A percentile compares a stretch with the other conserved stretches of the same genome.
phyloP scores from a whole-genome alignment of 257 asterid genomes.

The Paraleonurus japonicus region DNA sequence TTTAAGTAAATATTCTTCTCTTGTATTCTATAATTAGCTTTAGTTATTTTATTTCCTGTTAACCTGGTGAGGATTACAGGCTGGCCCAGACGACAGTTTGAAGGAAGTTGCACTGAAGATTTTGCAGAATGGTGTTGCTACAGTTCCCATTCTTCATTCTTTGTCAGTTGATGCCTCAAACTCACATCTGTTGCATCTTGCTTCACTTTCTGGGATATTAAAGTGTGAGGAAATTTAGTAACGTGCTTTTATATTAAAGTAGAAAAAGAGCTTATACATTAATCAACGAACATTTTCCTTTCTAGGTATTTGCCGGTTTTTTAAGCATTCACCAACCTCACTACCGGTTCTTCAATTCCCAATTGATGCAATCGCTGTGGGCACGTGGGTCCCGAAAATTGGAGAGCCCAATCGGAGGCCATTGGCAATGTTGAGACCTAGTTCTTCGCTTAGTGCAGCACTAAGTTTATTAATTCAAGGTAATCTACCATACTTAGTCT shows the following conservation, averaged over 20 bases:
- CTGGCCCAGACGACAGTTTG: constrained; percentile 86
- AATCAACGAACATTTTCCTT: constrained; percentile 15
- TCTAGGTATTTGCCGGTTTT: constrained; percentile 82
- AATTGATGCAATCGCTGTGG: constrained; percentile 62
- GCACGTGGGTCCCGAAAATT: constrained; percentile 89
- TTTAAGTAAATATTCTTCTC: constrained; percentile 16
- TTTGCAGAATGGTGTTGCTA: constrained; percentile 69
- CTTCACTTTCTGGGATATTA: constrained; percentile 82
- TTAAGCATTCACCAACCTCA: constrained; percentile 71
- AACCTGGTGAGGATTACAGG: constrained; percentile 49
- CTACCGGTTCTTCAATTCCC: constrained; percentile 77
- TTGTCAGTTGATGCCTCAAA: constrained; percentile 60
- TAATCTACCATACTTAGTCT: constrained; percentile 14
- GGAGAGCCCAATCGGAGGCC: constrained; percentile 76
- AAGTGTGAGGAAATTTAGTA: constrained; percentile 51
- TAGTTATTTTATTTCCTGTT: constrained; percentile 10
- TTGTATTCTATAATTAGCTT: constrained; percentile 13
- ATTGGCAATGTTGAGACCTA: constrained; percentile 81
- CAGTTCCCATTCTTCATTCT: constrained; percentile 79
- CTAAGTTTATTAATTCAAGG: constrained; percentile 84
- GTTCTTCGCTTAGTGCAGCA: constrained; percentile 76
- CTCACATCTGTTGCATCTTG: constrained; percentile 78
- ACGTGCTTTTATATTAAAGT: not conserved
- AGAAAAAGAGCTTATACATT: not conserved
- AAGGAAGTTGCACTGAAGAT: constrained; percentile 79